Evolutionary conservation across 257 asterid genomes (phyloP).

Genomic region (Solanum bulbocastanum): DNA sequence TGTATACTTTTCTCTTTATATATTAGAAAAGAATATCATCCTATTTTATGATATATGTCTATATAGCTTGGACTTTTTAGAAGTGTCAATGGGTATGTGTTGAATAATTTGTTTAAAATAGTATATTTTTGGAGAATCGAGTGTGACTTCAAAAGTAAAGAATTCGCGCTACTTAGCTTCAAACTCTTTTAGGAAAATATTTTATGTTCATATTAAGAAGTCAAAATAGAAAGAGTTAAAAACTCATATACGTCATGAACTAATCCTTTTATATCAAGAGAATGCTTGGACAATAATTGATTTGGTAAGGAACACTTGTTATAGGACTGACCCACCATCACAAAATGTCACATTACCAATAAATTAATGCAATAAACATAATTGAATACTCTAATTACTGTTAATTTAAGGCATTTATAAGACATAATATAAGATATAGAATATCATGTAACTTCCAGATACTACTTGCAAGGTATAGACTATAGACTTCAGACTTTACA

Average conservation of each 20-base stretch:
- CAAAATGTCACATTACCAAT: neutral
- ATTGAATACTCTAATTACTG: neutral
- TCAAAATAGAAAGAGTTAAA: neutral
- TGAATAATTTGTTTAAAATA: no score
- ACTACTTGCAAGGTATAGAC: no score
- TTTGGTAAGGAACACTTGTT: neutral
- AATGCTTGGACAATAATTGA: neutral
- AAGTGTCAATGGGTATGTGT: no score
- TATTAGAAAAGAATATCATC: neutral
- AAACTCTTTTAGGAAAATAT: no score
- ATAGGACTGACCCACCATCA: neutral
- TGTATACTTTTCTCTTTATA: neutral
- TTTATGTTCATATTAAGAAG: neutral
- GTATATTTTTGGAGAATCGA: no score
- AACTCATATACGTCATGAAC: neutral
- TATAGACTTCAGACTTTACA: no score
- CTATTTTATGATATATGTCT: no score
- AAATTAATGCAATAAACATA: neutral
- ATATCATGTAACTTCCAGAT: no score
- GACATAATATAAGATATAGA: no score
- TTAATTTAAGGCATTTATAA: no score
- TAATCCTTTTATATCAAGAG: neutral
- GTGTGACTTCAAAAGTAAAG: neutral
- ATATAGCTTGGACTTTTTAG: no score
- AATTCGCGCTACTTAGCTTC: neutral